Base-by-base conservation (phyloP, 2,329 filamentous ascomycete species). In the Xylaria sp. region DNA sequence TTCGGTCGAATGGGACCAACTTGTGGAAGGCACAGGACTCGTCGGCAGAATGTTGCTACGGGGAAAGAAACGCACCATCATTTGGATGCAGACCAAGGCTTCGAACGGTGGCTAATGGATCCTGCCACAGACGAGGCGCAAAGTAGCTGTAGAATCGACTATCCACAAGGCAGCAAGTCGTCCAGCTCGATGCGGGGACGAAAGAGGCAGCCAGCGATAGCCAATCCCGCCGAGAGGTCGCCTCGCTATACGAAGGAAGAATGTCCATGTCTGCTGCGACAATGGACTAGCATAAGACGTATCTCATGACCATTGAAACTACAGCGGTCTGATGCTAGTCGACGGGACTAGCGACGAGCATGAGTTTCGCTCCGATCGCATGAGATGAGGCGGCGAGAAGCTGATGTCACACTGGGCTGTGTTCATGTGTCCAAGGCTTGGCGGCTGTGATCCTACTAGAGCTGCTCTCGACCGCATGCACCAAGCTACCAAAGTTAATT, bases 181-280 rank as follows among this genome's bases (percentile, higher is more conserved):
- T 73, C 72, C 85, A 85, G 73, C 86, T 82, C 6, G 73, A 66
- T 51, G 81, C 72, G 1, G 77, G 73, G 56, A 88, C 71, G 71
- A 83, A 84, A 1, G 84, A 82, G 7, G 82, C 84, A 13, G 83
- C 83, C 3, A 88, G 70, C 37, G 76, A 76, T 18, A 88, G 79
- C 85, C 86, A 88, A 79, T 88, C 83, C 62, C 75, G 75, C 10
- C 75, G 78, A 8, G 80, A 74, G 2, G 81, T 83, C 62, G 87
- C 87, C 67, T 88, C 83, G 60, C 82, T 78, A 75, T 89, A 89
- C 0, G 87, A 86, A 1, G 87, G 87, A n/a, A 85, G 82, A 12
- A 74, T 69, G 9, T 80, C 77, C 79, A 81, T 80, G 9, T 59
- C 39, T 34, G 18, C 52, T 66, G 7, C 10, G 10, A 9, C 25